Base-by-base conservation (phyloP, 768 basidiomycete genomes). In the Lentinus brumalis region DNA sequence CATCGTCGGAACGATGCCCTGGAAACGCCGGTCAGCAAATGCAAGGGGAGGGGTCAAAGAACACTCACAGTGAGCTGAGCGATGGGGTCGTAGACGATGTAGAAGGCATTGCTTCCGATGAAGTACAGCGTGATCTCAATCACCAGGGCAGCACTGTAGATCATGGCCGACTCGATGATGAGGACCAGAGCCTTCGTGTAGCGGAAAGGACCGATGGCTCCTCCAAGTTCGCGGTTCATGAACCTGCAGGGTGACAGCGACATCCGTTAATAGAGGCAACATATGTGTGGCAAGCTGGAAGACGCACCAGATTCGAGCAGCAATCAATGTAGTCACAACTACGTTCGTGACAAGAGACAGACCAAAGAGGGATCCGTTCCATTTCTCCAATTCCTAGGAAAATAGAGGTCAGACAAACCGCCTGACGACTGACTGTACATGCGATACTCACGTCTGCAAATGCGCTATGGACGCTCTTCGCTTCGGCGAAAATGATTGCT, bases 351-450 rank as follows among this genome's bases (percentile, higher is more conserved):
- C 66, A 16, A 76, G 71, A 3, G 75, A 74, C 21, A 76, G 61
- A 14, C 67, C 59, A 66, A 77, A 75, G n/a, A 76, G 58, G n/a
- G 74, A 70, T 31, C 75, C 74, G 61, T 77, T 73, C 75, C 76
- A 75, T 10, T 38, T 35, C 40, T 53, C 38, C 4, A 53, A 26
- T 7, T 5, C 15, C 52, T 53, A 21, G 21, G 9, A 29, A 11
- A 21, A 46, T 16, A 5, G 26, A 3, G 9, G 16, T 42, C 41
- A 42, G 41, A n/a, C 21, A 26, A 26, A 26, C 21, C 21, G 21
- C 21, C 21, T 26, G 21, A 26, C 21, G 21, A 26, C 21, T 26
- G 21, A 26, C 21, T 26, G 1, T 26, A 26, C 21, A 7, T 12
- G 41, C 41, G 41, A 3, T 42, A 26, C 52, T 29, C 16, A 53